A percentile compares a stretch with the other conserved stretches of the same genome.
These are phyloP conservation scores for Aspergillus udagawae DNA, from an alignment of 2,329 filamentous ascomycete species.

Conservation along the genomic window DNA sequence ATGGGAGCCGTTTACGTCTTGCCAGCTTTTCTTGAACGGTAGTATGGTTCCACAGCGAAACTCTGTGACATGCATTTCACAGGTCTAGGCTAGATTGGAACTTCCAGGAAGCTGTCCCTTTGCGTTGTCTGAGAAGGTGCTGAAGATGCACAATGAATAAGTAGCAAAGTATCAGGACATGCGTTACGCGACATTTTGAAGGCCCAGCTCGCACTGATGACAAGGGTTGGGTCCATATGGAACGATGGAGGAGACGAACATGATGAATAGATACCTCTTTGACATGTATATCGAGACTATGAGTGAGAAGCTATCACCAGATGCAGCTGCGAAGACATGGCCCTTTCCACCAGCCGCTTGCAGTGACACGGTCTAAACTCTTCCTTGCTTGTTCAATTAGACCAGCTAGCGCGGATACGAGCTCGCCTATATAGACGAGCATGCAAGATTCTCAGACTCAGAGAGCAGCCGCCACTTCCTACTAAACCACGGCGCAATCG, in stretches of 20 bases:
- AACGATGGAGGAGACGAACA: constrained; percentile 14
- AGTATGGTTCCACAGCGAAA: constrained; percentile 15
- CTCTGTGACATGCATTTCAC: constrained; percentile 12
- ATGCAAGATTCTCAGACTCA: too few relatives aligned
- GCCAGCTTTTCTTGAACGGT: constrained; percentile 12
- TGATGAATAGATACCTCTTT: constrained; percentile 16
- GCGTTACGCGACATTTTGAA: constrained; percentile 19
- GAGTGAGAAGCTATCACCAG: constrained; percentile 16
- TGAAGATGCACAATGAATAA: constrained; percentile 13
- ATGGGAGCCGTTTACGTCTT: constrained; percentile 20
- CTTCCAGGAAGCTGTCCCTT: constrained; percentile 17
- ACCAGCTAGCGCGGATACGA: too few relatives aligned
- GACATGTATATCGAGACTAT: constrained; percentile 19
- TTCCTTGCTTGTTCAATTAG: not conserved
- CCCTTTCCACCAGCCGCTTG: constrained; percentile 16
- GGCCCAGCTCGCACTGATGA: constrained; percentile 20
- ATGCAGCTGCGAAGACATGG: constrained; percentile 17
- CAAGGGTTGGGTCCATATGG: constrained; percentile 16
- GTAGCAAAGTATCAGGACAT: constrained; percentile 17
- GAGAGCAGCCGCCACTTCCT: too few relatives aligned
- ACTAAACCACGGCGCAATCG: too few relatives aligned
- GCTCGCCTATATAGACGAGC: too few relatives aligned
- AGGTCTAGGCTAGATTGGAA: constrained; percentile 13
- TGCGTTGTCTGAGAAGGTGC: constrained; percentile 10
- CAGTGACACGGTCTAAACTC: too few relatives aligned